Evolutionary conservation across 108 stramenopile genomes (phyloP).

Genomic region (Skeletonema costatum): DNA sequence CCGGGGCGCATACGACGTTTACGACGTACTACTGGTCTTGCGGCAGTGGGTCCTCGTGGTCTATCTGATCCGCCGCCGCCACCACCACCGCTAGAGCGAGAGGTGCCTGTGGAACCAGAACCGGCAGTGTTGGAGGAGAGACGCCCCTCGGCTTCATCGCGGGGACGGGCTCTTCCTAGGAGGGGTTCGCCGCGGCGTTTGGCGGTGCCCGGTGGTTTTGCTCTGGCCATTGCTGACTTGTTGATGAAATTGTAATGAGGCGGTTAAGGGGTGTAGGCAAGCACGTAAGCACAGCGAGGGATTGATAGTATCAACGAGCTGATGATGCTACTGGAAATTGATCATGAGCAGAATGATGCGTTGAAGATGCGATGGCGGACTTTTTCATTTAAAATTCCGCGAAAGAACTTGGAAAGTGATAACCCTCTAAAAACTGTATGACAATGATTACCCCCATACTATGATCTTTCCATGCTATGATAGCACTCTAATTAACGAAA

Average conservation of each 20-base stretch:
- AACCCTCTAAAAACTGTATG: no score
- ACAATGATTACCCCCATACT: no score
- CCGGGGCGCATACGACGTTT: slow-evolving; percentile 78
- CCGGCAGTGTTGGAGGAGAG: slow-evolving; percentile 6
- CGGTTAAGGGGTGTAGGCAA: background rate
- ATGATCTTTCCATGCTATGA: no score
- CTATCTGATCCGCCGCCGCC: background rate
- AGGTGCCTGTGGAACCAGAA: background rate
- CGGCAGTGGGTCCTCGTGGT: slow-evolving; percentile 13
- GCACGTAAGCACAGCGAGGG: background rate
- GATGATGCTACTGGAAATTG: no score
- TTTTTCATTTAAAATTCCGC: no score
- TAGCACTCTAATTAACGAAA: no score
- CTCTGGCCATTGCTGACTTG: slow-evolving; percentile 28
- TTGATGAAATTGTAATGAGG: background rate
- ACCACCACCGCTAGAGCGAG: background rate
- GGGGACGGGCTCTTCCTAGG: slow-evolving; percentile 28
- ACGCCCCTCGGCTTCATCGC: slow-evolving; percentile 32
- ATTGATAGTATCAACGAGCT: no score
- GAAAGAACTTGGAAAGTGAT: no score
- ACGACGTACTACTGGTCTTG: slow-evolving; percentile 32
- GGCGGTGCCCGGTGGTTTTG: slow-evolving; percentile 36
- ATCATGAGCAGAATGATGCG: no score
- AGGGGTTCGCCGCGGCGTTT: slow-evolving; percentile 40
- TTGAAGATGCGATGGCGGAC: no score